A percentile compares a stretch with the other conserved stretches of the same genome.
These are phyloP conservation scores for Suhomyces tanzawaensis DNA, from an alignment of 805 yeast species.

Conservation along the genomic window DNA sequence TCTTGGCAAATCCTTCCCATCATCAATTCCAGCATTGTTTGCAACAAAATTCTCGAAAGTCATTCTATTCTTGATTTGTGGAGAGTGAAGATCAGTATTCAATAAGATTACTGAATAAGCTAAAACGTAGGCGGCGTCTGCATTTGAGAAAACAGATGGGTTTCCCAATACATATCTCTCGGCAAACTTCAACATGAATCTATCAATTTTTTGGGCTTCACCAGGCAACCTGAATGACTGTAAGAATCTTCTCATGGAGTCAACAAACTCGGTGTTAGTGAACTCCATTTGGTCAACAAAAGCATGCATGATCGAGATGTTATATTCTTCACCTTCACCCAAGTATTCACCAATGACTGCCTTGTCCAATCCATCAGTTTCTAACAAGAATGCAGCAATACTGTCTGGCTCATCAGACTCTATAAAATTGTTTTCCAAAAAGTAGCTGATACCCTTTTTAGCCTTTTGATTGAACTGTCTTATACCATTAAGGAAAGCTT, in stretches of 20 bases:
- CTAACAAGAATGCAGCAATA: constrained; percentile 72
- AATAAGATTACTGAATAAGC: constrained; percentile 91
- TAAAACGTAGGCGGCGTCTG: constrained; percentile 89
- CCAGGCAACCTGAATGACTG: constrained; percentile 95
- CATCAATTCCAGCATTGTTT: constrained; percentile 91
- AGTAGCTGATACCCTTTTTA: constrained; percentile 66
- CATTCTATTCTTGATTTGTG: constrained; percentile 85
- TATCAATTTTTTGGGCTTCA: constrained; percentile 95
- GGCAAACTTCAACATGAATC: constrained; percentile 96
- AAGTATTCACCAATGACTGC: constrained; percentile 84
- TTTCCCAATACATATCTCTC: constrained; percentile 87
- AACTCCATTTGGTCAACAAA: constrained; percentile 90
- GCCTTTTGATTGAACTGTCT: constrained; percentile 82
- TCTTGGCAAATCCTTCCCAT: constrained; percentile 77
- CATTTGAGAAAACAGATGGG: constrained; percentile 83
- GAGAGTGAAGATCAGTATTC: constrained; percentile 91
- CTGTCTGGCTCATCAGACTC: constrained; percentile 56
- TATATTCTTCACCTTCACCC: constrained; percentile 82
- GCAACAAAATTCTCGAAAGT: constrained; percentile 79
- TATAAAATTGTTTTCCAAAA: constrained; percentile 65
- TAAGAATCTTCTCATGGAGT: constrained; percentile 77
- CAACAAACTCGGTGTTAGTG: constrained; percentile 65
- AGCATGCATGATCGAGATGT: constrained; percentile 84
- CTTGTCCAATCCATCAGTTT: constrained; percentile 76
- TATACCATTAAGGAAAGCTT: constrained; percentile 73